phyloP scores from a whole-genome alignment of 495 filamentous ascomycete species.

The Penicillium paxilli region DNA sequence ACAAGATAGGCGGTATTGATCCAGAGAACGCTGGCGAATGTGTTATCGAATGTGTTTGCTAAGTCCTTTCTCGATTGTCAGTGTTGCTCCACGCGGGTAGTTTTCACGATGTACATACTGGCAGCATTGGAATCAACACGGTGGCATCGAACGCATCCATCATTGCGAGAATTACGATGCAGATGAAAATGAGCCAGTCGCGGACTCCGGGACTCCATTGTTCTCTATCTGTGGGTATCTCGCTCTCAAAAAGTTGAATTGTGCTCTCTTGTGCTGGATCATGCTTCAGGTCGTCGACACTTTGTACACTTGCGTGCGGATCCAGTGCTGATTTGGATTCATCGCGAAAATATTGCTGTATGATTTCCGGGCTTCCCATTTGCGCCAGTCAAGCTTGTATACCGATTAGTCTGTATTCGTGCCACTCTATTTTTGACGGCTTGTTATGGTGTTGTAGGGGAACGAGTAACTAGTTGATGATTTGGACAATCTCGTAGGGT shows the following conservation, averaged over 20 bases:
- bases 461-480: background rate
- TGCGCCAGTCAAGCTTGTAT: background rate
- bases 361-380: slow-evolving; percentile 19
- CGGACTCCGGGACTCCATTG: slow-evolving; percentile 26
- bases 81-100: background rate
- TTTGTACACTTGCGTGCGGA: slow-evolving; percentile 18
- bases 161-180: slow-evolving; percentile 33
- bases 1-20: slow-evolving; percentile 40
- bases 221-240: slow-evolving; percentile 6
- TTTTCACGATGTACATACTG: slow-evolving; percentile 11
- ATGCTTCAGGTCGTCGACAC: slow-evolving; percentile 15
- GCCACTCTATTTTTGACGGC: too few species aligned
- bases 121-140: slow-evolving; percentile 31
- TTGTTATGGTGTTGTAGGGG: background rate
- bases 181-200: slow-evolving; percentile 36
- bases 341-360: slow-evolving; percentile 12
- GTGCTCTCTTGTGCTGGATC: slow-evolving; percentile 19
- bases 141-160: slow-evolving; percentile 44
- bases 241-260: slow-evolving; percentile 22
- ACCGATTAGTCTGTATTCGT: too few species aligned
- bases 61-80: slow-evolving; percentile 23
- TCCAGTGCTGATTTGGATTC: slow-evolving; percentile 18
- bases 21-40: slow-evolving; percentile 41
- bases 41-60: slow-evolving; percentile 25
- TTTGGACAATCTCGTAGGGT: background rate